phyloP scores from a whole-genome alignment of 257 asterid genomes.

The Solanum appendiculatum region DNA sequence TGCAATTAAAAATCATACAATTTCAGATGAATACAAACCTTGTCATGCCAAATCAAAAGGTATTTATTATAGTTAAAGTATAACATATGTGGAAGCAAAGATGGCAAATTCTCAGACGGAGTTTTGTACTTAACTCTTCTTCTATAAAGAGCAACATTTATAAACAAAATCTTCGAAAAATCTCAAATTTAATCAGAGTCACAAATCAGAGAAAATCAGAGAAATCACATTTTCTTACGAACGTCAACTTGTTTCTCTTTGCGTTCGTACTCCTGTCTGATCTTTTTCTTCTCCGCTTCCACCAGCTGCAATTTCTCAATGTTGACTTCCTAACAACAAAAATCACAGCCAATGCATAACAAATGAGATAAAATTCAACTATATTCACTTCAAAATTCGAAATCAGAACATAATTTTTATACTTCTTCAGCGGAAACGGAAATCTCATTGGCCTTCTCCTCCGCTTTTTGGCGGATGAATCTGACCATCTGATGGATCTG shows the following conservation, averaged over 20 bases:
- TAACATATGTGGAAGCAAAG: neutral
- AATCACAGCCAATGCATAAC: neutral
- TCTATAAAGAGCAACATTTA: neutral
- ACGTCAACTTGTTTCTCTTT: slow-evolving; percentile 88
- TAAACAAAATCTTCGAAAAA: neutral
- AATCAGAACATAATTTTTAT: neutral
- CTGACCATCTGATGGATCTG: slow-evolving; percentile 99
- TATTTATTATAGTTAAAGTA: neutral
- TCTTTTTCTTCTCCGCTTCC: slow-evolving; percentile 98
- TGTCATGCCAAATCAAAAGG: neutral
- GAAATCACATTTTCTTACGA: slow-evolving; percentile 68
- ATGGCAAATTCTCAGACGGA: neutral
- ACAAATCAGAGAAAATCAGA: neutral
- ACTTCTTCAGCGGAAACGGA: slow-evolving; percentile 97
- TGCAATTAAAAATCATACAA: neutral
- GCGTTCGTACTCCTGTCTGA: slow-evolving; percentile 86
- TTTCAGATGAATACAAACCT: neutral
- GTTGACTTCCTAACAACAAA: slow-evolving; percentile 68
- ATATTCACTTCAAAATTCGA: neutral
- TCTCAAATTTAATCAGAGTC: neutral
- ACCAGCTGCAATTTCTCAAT: slow-evolving; percentile 93
- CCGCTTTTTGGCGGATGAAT: slow-evolving; percentile 97
- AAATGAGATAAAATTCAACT: neutral
- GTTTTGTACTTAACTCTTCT: neutral
- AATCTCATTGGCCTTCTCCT: slow-evolving; percentile 95